Conservation (phyloP, 805 yeast species). For the Kodamaea restingae region DNA sequence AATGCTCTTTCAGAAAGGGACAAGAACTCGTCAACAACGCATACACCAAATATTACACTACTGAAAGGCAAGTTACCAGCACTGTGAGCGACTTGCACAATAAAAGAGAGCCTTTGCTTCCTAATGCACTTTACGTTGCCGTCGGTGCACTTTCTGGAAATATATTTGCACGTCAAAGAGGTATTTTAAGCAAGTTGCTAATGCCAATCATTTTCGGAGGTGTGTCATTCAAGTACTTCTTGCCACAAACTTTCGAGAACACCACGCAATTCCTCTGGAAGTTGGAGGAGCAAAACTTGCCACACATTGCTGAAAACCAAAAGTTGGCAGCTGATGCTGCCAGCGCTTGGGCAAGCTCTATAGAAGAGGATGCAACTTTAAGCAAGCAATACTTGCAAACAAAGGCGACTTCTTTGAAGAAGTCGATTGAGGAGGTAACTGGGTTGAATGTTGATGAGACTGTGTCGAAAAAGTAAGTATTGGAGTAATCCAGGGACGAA, state of each 20-base stretch:
- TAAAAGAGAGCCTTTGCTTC: conserved; percentile 63
- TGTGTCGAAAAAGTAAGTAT: conserved; percentile 43
- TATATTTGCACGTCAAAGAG: conserved; percentile 65
- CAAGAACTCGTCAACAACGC: conserved; percentile 41
- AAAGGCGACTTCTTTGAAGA: conserved; percentile 37
- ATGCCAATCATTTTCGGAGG: conserved; percentile 61
- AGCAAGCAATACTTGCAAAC: conserved; percentile 36
- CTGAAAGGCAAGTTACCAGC: conserved; percentile 60
- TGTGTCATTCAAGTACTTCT: conserved; percentile 60
- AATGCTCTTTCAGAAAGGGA: conserved; percentile 23
- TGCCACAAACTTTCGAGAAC: conserved; percentile 69
- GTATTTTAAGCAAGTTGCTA: conserved; percentile 47
- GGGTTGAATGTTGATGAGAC: conserved; percentile 66
- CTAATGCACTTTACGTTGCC: conserved; percentile 63
- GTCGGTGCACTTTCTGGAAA: conserved; percentile 72
- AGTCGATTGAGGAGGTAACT: conserved; percentile 50
- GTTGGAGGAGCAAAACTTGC: conserved; percentile 57
- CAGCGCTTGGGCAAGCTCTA: conserved; percentile 38
- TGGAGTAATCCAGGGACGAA: too few species aligned
- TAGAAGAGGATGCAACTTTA: conserved; percentile 40
- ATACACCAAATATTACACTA: conserved; percentile 47
- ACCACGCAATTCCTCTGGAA: conserved; percentile 55
- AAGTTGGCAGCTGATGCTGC: conserved; percentile 45
- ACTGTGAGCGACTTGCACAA: conserved; percentile 64
- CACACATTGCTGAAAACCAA: conserved; percentile 63